A percentile compares a stretch with the other conserved stretches of the same genome.
phyloP scores from a whole-genome alignment of 768 basidiomycete species.

The Obba rivulosa region DNA sequence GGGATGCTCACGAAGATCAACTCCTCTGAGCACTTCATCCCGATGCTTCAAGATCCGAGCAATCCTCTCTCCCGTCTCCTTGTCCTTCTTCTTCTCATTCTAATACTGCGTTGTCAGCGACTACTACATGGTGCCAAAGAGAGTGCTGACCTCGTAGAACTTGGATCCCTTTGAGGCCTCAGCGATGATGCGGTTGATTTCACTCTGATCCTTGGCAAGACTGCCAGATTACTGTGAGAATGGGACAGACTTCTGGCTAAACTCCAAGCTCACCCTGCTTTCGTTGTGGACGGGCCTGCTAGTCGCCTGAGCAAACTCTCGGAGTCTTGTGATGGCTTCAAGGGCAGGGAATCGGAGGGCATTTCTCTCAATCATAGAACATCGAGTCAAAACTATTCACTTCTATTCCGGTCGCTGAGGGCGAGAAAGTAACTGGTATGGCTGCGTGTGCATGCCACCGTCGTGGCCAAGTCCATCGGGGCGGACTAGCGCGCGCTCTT shows the following conservation, averaged over 20 bases:
- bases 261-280: slow-evolving; percentile 64
- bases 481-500: too few relatives aligned
- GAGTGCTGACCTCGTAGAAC: slow-evolving; percentile 69
- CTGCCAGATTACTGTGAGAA: slow-evolving; percentile 19
- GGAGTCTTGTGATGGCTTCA: slow-evolving; percentile 50
- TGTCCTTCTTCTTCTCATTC: slow-evolving; percentile 90
- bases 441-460: too few relatives aligned
- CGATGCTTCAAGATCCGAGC: slow-evolving; percentile 58
- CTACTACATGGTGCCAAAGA: neutral
- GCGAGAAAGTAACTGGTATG: too few relatives aligned
- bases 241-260: neutral
- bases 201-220: slow-evolving; percentile 70
- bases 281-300: slow-evolving; percentile 84
- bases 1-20: slow-evolving; percentile 45
- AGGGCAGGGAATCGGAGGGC: slow-evolving; percentile 6
- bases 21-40: slow-evolving; percentile 50
- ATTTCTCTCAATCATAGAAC: neutral
- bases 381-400: too few relatives aligned
- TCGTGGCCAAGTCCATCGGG: too few relatives aligned
- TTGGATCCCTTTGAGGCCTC: slow-evolving; percentile 92
- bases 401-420: too few relatives aligned
- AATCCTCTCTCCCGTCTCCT: slow-evolving; percentile 76
- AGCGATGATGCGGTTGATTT: slow-evolving; percentile 84
- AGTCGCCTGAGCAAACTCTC: slow-evolving; percentile 72
- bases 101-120: slow-evolving; percentile 22